Conservation (phyloP, 192 early-diverging fungal genomes). For the Glomus cerebriforme region DNA sequence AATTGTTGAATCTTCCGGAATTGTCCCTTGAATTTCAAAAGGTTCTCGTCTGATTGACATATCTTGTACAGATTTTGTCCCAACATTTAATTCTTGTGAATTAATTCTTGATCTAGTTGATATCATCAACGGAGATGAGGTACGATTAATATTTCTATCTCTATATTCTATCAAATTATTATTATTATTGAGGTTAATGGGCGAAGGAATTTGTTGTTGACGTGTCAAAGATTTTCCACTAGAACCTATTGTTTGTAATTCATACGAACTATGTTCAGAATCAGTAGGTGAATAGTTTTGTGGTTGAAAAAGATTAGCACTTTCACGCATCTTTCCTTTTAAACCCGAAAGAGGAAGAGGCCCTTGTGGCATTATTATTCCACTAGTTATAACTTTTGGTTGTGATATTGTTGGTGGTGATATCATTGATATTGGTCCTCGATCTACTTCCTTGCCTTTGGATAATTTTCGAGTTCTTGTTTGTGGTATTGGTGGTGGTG, state of each 20-base stretch:
- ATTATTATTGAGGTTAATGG: background rate
- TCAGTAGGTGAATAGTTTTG: background rate
- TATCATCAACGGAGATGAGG: too few species aligned
- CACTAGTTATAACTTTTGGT: background rate
- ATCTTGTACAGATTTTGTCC: background rate
- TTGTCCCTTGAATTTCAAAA: background rate
- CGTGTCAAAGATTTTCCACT: background rate
- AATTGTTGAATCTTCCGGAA: background rate
- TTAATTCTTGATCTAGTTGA: background rate
- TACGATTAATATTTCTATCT: background rate
- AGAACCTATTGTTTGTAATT: background rate
- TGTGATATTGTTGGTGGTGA: background rate
- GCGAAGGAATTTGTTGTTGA: background rate
- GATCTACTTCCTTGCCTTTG: background rate
- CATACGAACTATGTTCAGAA: background rate
- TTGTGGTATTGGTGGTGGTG: background rate
- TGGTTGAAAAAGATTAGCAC: background rate
- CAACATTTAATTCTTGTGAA: too few species aligned
- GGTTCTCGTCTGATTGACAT: background rate
- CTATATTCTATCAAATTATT: background rate
- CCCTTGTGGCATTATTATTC: background rate
- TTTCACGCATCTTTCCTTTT: background rate
- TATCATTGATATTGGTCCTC: background rate
- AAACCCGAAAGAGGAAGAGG: background rate
- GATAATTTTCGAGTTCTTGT: background rate